Percentiles rank a stretch among this genome's conserved stretches.
Evolutionary conservation across 495 filamentous ascomycete species (phyloP).

Genomic region (Immersiella caudata): DNA sequence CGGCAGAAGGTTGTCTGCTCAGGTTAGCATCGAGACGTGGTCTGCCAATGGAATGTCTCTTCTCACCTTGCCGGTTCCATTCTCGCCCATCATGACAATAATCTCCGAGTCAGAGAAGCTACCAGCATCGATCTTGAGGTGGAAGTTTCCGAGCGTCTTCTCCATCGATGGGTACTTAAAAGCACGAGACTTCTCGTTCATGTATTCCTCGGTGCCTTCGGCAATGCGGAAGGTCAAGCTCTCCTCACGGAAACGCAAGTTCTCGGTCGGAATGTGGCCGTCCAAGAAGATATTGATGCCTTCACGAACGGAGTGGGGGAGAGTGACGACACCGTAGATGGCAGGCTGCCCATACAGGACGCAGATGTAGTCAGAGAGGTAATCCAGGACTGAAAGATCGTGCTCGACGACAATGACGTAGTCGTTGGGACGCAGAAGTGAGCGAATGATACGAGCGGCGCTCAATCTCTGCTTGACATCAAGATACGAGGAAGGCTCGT

Average conservation of each 20-base stretch:
- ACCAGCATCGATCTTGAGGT: constrained; percentile 77
- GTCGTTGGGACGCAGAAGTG: constrained; percentile 80
- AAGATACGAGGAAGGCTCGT: constrained; percentile 96
- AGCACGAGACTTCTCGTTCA: constrained; percentile 79
- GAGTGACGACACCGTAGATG: constrained; percentile 96
- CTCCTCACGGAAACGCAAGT: constrained; percentile 96
- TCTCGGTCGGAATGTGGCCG: constrained; percentile 96
- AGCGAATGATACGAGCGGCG: constrained; percentile 88
- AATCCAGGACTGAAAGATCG: constrained; percentile 96
- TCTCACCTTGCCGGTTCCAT: constrained; percentile 63
- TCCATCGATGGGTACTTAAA: constrained; percentile 89
- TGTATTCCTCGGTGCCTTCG: constrained; percentile 88
- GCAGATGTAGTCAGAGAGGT: constrained; percentile 97
- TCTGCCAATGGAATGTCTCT: constrained; percentile 24
- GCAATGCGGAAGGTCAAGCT: constrained; percentile 94
- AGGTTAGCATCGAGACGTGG: constrained; percentile 81
- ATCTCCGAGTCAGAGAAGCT: constrained; percentile 97
- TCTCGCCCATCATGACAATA: constrained; percentile 99
- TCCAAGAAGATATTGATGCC: constrained; percentile 99
- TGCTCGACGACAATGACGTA: constrained; percentile 99
- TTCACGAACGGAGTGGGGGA: constrained; percentile 94
- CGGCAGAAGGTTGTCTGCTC: constrained; percentile 98
- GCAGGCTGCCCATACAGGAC: constrained; percentile 94
- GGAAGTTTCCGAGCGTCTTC: constrained; percentile 91
- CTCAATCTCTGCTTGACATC: constrained; percentile 97